Evolutionary conservation across 495 filamentous ascomycete genomes (phyloP), one percentile per base, ranked within the genome.

Genomic region (Aspergillus nanangensis): DNA sequence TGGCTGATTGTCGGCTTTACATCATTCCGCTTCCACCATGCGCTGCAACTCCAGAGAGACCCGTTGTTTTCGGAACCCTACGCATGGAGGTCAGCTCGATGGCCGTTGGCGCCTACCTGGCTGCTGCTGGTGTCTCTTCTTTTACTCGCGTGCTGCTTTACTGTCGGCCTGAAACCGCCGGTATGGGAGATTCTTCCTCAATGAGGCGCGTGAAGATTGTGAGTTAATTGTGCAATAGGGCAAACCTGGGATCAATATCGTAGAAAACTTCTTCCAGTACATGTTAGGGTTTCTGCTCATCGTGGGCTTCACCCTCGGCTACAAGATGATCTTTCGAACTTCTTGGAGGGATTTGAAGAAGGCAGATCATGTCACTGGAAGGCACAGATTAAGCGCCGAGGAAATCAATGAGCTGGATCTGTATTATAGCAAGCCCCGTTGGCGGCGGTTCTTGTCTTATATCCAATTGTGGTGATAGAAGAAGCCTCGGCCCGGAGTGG

Each of bases 1-100:
- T 67, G 63, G 63, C 45, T 63, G 19, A 51, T 63, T 17, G 58
- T 69, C 31, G 19, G 51, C 1, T 45, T 64, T 41, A 55, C 52
- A 2, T 56, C 48, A 14, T 67, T 52, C 24, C 56, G 55, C 2
- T 67, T 69, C 41, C 61, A 50, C 14, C 48, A 47, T 8, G 59
- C 50, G 4, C 38, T 67, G 22, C 52, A 53, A 10, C 62, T 62
- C 5, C 65, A 69, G 41, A 61, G 56, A 3, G 56, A 62, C 27
- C 43, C 42, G 1, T 45, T 64, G 0, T 61, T 68, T 25, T 25
- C 41, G 0, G 33, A 51, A 14, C 14, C 45, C 8, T 65, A 65
- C 41, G 56, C 52, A 4, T 68, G 56, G 56, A 65, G 41, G 31
- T 62, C 46, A 5, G 35, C 41, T 8, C 11, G 52, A 1, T 68